Evolutionary conservation across 306 rosid species (phyloP), one percentile per base, ranked within the genome.

Genomic region (Castanospermum australe): DNA sequence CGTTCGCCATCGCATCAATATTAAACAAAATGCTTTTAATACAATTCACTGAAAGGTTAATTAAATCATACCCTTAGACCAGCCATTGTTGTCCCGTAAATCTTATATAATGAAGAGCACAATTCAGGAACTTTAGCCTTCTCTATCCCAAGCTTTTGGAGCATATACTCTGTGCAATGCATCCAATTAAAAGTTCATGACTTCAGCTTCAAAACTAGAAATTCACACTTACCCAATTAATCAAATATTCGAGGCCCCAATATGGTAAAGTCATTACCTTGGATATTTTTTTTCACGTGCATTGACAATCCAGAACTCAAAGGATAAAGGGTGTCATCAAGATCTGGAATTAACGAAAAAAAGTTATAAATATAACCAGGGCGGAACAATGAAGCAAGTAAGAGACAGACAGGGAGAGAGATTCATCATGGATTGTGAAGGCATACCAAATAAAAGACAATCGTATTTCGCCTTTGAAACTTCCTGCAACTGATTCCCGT

Each of bases 301-400:
- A 5, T 77, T 1, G 97, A 86, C 76, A 92, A 56, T 38, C 98
- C 98, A 62, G 91, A 90, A 54, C 93, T 90, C 15, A 78, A 9
- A 57, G 97, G 92, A 76, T 94, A 92, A 51, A 94, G 93, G 21
- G 98, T 94, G 85, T 94, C 98, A 87, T 94, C 98, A 71, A 94
- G 81, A 87, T 94, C 98, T 94, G 82, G 54, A 86, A 74, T 78
- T 20, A 82, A 25, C 22, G 18, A 55, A 8, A 86, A n/a, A n/a
- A 4, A 28, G 22, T n/a, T 13, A 50, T 17, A n/a, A 35, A 81
- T 20, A 39, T 33, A 2, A 59, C 25, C 2, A 1, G 17, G 2
- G 15, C 21, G 71, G 3, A 11, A 47, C 2, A 50, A 42, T 7
- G 25, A 82, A 79, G 62, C 22, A 77, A n/a, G 8, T 55, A 67